Evolutionary conservation across 805 yeast genomes (phyloP), one percentile per base, ranked within the genome.

Genomic region (Starmerella sirachaensis): DNA sequence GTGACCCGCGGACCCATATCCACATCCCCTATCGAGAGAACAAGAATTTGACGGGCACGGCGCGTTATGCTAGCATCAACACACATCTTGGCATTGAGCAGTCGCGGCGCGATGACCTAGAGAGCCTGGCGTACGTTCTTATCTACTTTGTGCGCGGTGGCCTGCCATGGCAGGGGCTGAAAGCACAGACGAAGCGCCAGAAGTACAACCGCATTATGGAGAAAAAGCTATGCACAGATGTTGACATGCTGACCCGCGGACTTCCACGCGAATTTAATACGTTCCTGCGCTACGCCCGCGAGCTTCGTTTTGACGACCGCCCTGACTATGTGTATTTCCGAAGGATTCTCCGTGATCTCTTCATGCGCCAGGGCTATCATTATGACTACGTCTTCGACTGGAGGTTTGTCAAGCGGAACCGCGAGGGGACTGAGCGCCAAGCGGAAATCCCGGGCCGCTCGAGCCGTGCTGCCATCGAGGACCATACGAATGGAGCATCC

Each of bases 81-180:
- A 88, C 98, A 24, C 98, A 88, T 63, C 67, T 91, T 59, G 98
- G 98, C 39, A 81, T 88, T 51, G 98, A 88, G 60, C 98, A 88
- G 63, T 76, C 85, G 52, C 76, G 98, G 65, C 75, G 98, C 59
- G 98, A 88, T 62, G 98, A 88, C 60, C 70, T 88, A 52, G 98
- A 91, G 64, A 83, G 94, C 39, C 68, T 91, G 55, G 98, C 96
- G 23, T 96, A 91, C 60, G 98, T 91, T 7, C 84, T 91, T 55
- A 81, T 91, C 66, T 91, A 91, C 62, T 91, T 91, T 61, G 62
- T 88, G 48, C 45, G 51, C 26, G 98, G 98, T 31, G 82, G 83
- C 42, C 67, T 91, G 54, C 98, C 98, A 45, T 91, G 98, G 98
- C 98, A 91, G 63, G 98, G 98, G 4, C 71, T 88, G 54, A 85